phyloP scores from a whole-genome alignment of 805 yeast species.

The Ogataea methylovora region DNA sequence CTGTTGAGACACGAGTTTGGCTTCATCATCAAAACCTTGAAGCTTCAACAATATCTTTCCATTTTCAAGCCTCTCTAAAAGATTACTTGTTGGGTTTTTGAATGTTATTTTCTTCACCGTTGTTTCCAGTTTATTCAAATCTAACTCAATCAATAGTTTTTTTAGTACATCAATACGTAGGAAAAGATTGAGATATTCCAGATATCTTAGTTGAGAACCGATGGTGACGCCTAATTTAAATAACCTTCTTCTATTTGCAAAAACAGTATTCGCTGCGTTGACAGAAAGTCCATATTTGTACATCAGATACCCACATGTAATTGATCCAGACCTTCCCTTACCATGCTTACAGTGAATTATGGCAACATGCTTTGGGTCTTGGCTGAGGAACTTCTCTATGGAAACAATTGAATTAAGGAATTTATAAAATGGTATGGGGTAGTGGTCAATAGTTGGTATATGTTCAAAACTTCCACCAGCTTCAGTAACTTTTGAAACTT shows the following conservation, averaged over 20 bases:
- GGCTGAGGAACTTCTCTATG: constrained; percentile 35
- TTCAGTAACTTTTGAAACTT: constrained; percentile 24
- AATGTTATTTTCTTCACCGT: too few relatives aligned
- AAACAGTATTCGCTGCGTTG: constrained; percentile 41
- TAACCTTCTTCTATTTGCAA: constrained; percentile 44
- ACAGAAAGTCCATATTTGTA: constrained; percentile 27
- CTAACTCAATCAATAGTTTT: too few relatives aligned
- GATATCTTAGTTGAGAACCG: constrained; percentile 57
- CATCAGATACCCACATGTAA: constrained; percentile 67
- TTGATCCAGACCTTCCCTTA: constrained; percentile 83
- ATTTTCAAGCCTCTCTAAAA: too few relatives aligned
- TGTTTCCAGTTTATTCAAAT: too few relatives aligned
- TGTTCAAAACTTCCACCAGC: constrained; percentile 29
- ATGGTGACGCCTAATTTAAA: constrained; percentile 68
- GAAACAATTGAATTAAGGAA: constrained; percentile 36
- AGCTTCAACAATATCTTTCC: too few relatives aligned
- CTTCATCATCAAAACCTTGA: too few relatives aligned
- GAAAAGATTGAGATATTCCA: constrained; percentile 38
- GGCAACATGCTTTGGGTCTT: constrained; percentile 30
- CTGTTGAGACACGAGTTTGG: too few relatives aligned
- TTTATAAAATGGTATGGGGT: constrained; percentile 57
- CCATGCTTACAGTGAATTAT: constrained; percentile 89
- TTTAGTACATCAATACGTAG: background rate
- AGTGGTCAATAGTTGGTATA: constrained; percentile 70
- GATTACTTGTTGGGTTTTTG: too few relatives aligned